These are phyloP conservation scores for Conringia planisiliqua DNA, from an alignment of 345 rosid species.

Conservation along the genomic window DNA sequence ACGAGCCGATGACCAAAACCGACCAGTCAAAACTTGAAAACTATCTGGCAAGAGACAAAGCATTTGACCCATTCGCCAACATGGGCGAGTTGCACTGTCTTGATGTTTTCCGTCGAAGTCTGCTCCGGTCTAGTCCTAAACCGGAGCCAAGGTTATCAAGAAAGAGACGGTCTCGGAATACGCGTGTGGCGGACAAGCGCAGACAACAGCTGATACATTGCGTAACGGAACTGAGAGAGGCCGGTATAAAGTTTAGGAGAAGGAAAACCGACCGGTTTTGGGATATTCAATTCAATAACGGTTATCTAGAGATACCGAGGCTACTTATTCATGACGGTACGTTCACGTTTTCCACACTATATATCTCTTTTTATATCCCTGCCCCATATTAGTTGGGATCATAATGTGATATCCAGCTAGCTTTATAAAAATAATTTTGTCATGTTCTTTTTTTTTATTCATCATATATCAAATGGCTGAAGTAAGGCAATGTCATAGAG, in stretches of 20 bases:
- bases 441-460: neutral
- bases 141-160: conserved; percentile 53
- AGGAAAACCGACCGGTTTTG: conserved; percentile 83
- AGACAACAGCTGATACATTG: conserved; percentile 82
- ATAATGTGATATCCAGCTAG: neutral
- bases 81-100: neutral
- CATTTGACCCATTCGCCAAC: neutral
- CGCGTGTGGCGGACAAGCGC: conserved; percentile 73
- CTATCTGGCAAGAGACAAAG: neutral
- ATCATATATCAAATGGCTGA: neutral
- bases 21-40: conserved; percentile 41
- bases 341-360: neutral
- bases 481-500: conserved; percentile 4
- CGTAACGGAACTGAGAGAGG: conserved; percentile 71
- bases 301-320: conserved; percentile 65
- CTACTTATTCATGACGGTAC: conserved; percentile 79
- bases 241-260: conserved; percentile 73
- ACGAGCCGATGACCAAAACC: conserved; percentile 66
- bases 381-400: neutral
- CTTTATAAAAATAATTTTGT: neutral
- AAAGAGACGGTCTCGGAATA: conserved; percentile 50
- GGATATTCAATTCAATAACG: conserved; percentile 76
- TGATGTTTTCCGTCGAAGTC: neutral
- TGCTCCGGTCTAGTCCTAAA: conserved; percentile 50
- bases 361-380: too few species aligned